Conservation (phyloP, 2,329 filamentous ascomycete species). For the Colletotrichum spinosum region DNA sequence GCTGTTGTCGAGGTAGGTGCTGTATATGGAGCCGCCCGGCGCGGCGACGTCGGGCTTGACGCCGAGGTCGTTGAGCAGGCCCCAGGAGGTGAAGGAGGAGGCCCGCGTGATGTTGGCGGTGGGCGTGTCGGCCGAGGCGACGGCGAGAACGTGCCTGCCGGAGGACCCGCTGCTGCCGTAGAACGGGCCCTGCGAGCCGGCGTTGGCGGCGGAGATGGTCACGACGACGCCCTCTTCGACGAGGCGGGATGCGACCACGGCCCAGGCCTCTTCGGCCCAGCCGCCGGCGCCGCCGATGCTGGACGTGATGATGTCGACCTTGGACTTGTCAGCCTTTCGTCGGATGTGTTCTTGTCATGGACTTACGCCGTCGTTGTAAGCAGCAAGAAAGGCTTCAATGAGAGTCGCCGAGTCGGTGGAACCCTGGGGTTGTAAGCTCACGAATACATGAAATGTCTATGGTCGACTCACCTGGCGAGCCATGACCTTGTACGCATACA, state of each 20-base stretch:
- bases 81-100: conserved; percentile 55
- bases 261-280: conserved; percentile 56
- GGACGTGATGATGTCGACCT: conserved; percentile 55
- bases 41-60: conserved; percentile 58
- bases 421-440: conserved; percentile 4
- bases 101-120: conserved; percentile 10
- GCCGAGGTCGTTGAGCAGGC: conserved; percentile 54
- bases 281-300: conserved; percentile 54
- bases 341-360: neutral
- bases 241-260: conserved; percentile 53
- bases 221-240: conserved; percentile 61
- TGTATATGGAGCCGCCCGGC: conserved; percentile 54
- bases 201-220: conserved; percentile 63
- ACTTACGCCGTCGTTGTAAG: conserved; percentile 48
- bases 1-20: conserved; percentile 53
- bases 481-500: conserved; percentile 47
- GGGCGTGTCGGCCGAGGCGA: conserved; percentile 52
- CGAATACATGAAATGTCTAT: neutral
- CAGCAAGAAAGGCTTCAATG: conserved; percentile 50
- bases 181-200: conserved; percentile 61
- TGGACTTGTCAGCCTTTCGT: neutral
- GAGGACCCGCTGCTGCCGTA: conserved; percentile 54
- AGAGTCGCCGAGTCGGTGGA: conserved; percentile 27
- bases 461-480: neutral
- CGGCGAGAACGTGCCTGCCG: conserved; percentile 54